Conservation (phyloP, 1,284 basidiomycete genomes). For the Tylopilus sp. region DNA sequence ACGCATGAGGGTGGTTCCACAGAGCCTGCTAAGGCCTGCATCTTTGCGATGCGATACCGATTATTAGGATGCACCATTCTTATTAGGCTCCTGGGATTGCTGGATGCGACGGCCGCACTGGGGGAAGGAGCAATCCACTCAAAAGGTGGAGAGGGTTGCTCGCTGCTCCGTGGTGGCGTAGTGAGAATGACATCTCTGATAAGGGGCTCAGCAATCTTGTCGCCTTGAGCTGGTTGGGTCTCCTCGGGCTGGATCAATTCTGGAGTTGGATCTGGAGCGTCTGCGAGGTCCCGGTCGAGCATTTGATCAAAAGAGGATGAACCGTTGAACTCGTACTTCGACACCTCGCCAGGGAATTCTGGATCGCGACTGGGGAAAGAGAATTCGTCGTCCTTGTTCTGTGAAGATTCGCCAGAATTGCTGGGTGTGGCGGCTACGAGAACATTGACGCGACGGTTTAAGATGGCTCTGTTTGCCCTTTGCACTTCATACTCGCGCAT, state of each 20-base stretch:
- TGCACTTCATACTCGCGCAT: conserved; percentile 31
- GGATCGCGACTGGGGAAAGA: conserved; percentile 6
- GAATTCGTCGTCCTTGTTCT: conserved; percentile 10
- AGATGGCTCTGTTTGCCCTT: conserved; percentile 13
- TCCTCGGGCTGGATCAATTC: conserved; percentile 29
- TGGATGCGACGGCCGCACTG: conserved; percentile 21
- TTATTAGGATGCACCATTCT: conserved; percentile 34
- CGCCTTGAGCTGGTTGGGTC: conserved; percentile 5
- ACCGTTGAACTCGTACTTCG: conserved; percentile 27
- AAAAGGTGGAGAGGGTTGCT: conserved; percentile 17
- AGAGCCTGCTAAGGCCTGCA: conserved; percentile 23
- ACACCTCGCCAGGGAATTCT: conserved; percentile 13
- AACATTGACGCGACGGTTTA: conserved; percentile 28
- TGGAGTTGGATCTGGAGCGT: conserved; percentile 23
- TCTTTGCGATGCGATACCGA: conserved; percentile 30
- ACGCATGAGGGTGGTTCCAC: conserved; percentile 22
- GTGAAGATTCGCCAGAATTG: conserved; percentile 29
- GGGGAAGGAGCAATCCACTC: conserved; percentile 28
- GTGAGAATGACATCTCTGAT: conserved; percentile 1
- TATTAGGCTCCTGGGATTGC: conserved; percentile 33
- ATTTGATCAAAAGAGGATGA: conserved; percentile 36
- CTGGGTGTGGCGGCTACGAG: conserved; percentile 51
- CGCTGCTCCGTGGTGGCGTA: conserved; percentile 1
- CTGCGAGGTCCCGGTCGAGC: conserved; percentile 28
- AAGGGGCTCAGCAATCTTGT: background rate